Evolutionary conservation across 768 basidiomycete genomes (phyloP), one percentile per base, ranked within the genome.

Genomic region (Hypsizygus marmoreus): DNA sequence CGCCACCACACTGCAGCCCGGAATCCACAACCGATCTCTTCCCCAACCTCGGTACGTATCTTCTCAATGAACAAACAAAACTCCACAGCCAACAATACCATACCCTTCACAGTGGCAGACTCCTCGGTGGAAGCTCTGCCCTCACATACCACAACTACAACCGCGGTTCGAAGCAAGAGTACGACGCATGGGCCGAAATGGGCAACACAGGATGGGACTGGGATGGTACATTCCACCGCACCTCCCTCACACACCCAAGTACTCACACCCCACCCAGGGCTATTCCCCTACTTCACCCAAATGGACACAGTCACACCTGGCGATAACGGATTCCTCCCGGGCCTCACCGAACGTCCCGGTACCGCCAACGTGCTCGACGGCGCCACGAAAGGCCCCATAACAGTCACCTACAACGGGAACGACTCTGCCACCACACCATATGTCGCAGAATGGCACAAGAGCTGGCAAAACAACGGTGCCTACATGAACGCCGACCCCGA

Each of bases 121-220:
- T 54, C 22, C 40, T 57, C 4, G 55, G 55, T 33, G 55, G 55
- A 22, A 47, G 49, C 31, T 50, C 45, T 25, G 52, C 51, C 8
- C 41, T 54, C 28, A 54, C 37, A n/a, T 45, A 45, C 26, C 45
- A 45, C 23, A 50, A 43, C 32, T 35, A 45, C 24, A 33, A 45
- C 25, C 50, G 53, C 19, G 48, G 50, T 22, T 50, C 41, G 25
- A 35, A 31, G 26, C 36, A 48, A 30, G 49, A 62, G 30, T 53
- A 53, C 35, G 53, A 59, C 20, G 49, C 54, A 4, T 55, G 55
- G 44, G 56, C 53, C 9, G 49, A 48, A 23, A 33, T 62, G 20
- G 60, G 60, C 28, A 60, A 60, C 47, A 38, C 52, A 4, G 54
- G 58, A 17, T 62, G 60, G 60, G 50, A 57, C 41, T 62, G 53